phyloP scores from a whole-genome alignment of 2,329 filamentous ascomycete species.

The Rosellinia necatrix region DNA sequence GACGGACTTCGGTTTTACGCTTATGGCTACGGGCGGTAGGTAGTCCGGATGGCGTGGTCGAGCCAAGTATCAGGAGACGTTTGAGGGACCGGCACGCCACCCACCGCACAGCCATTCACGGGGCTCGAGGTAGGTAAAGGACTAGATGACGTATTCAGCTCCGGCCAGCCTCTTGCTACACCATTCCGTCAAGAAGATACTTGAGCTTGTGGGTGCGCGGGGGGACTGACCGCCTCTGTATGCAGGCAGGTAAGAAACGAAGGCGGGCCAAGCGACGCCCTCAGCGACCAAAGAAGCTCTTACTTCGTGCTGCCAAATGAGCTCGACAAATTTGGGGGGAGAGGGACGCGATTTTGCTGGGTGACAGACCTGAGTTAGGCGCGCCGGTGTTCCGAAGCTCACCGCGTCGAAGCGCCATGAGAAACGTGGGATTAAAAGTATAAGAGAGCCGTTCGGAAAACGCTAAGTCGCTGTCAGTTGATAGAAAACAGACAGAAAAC shows the following conservation, averaged over 20 bases:
- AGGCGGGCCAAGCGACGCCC: conserved; percentile 71
- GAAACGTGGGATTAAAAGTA: conserved; percentile 75
- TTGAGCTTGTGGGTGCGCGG: conserved; percentile 73
- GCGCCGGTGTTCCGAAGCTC: conserved; percentile 49
- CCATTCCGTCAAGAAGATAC: conserved; percentile 73
- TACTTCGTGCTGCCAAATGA: conserved; percentile 65
- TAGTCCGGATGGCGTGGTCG: conserved; percentile 67
- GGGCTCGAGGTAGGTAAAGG: conserved; percentile 65
- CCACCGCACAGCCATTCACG: too few relatives aligned
- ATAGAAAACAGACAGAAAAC: too few relatives aligned
- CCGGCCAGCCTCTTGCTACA: conserved; percentile 72
- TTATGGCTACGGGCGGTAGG: conserved; percentile 72
- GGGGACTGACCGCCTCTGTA: conserved; percentile 71
- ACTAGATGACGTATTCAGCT: conserved; percentile 69
- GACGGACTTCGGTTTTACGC: conserved; percentile 62
- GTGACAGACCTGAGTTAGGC: conserved; percentile 47
- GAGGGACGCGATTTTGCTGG: too few relatives aligned
- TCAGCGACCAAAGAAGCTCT: conserved; percentile 62
- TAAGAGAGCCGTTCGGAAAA: conserved; percentile 69
- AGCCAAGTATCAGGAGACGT: conserved; percentile 64
- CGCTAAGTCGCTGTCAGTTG: conserved; percentile 59
- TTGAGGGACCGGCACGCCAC: conserved; percentile 52
- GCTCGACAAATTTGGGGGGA: conserved; percentile 62
- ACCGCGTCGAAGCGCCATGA: conserved; percentile 61
- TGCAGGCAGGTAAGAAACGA: conserved; percentile 72